Evolutionary conservation across 2,329 filamentous ascomycete species (phyloP).

Genomic region (Aspergillus sp.): DNA sequence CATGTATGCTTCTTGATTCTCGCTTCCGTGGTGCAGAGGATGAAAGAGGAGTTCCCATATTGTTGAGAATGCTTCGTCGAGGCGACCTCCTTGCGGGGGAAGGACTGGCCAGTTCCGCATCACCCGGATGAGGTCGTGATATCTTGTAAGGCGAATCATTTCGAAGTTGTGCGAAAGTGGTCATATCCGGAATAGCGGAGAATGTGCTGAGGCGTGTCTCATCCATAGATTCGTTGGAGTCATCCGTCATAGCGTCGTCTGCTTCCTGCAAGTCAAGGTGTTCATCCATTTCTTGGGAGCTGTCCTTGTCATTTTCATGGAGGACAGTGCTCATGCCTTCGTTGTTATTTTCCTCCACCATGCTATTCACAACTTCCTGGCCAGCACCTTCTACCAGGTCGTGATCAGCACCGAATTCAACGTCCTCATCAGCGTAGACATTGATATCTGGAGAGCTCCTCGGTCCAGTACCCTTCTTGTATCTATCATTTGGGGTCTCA

Average conservation of each 20-base stretch:
- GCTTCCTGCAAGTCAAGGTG: conserved; percentile 23
- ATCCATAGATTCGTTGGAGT: conserved; percentile 39
- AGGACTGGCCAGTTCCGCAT: conserved; percentile 47
- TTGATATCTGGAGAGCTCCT: conserved; percentile 26
- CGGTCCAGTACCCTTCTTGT: conserved; percentile 30
- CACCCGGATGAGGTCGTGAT: conserved; percentile 41
- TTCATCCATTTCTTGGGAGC: conserved; percentile 25
- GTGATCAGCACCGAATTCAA: conserved; percentile 24
- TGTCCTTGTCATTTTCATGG: conserved; percentile 27
- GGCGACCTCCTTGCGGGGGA: conserved; percentile 47
- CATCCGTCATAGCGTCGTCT: conserved; percentile 34
- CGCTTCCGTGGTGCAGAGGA: conserved; percentile 54
- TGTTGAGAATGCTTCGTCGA: conserved; percentile 32
- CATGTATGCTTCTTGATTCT: conserved; percentile 49
- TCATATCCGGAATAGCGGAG: conserved; percentile 86
- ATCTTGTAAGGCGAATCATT: conserved; percentile 60
- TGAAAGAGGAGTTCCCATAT: conserved; percentile 34
- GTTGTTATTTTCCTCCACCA: conserved; percentile 41
- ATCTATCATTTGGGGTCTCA: conserved; percentile 21
- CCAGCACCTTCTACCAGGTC: conserved; percentile 11
- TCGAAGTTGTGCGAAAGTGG: conserved; percentile 73
- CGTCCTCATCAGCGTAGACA: conserved; percentile 32
- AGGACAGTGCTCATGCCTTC: conserved; percentile 48
- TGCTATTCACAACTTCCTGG: conserved; percentile 35
- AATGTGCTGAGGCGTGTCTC: conserved; percentile 73